Base-by-base conservation (phyloP, 441 rosid genomes). In the Dalechampia spathulata region DNA sequence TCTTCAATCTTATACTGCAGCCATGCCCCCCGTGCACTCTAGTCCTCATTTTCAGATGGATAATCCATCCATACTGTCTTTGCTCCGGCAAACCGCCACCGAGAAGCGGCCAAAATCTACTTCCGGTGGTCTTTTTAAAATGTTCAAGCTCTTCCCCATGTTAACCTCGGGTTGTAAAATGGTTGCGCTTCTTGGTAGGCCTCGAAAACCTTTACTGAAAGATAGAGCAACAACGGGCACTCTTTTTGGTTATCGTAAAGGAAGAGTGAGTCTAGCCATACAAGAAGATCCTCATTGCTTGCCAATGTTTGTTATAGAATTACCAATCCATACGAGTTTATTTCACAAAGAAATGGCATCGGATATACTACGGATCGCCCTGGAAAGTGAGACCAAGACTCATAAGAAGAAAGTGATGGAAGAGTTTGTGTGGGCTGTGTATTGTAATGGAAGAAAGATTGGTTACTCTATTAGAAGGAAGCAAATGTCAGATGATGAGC, bases 141-240 rank as follows among this genome's bases (percentile, higher is more conserved):
- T 88, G 72, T 86, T 92, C 81, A 92, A 88, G 74, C 91, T 88
- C 41, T 71, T 91, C 61, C 96, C 96, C 5, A 88, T 91, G 98
- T 63, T 91, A 59, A 88, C 93, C 37, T 86, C 96, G 0, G 96
- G 98, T 12, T 92, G 98, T 82, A 92, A 86, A 70, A 86, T 92
- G 98, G 98, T 80, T 22, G 86, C 83, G 2, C 71, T 92, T 13
- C 57, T 92, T 17, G 91, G 93, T 3, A 54, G 83, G 42, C 88
- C 92, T 0, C 68, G 87, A 32, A 86, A 83, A 45, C 87, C 91
- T 2, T 50, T 86, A 30, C 85, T 91, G 12, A 88, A 80, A 65
- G 98, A 91, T 63, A 70, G 56, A 19, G 95, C 96, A 1, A 84
- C 89, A 0, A 90, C 96, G 0, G 95, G 86, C 7, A 90, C 98